Evolutionary conservation across 345 rosid species (phyloP).

Genomic region (Arabidopsis arenosa): DNA sequence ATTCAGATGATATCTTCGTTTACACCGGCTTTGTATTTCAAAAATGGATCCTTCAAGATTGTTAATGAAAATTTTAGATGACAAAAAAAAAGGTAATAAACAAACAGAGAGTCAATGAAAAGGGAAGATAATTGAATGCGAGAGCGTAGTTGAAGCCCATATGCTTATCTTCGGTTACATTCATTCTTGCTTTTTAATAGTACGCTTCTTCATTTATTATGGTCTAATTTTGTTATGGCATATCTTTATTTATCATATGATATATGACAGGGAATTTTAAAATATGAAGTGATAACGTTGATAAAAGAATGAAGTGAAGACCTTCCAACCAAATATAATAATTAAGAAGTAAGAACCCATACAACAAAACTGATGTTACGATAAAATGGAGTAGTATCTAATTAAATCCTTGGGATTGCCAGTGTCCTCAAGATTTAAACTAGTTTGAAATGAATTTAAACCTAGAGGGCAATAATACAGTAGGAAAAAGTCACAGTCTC

Average conservation of each 20-base stretch:
- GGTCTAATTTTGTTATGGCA: background rate
- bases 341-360: background rate
- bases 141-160: conserved; percentile 13
- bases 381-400: background rate
- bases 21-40: no score
- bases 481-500: background rate
- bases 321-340: background rate
- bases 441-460: background rate
- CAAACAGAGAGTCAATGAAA: conserved; percentile 2
- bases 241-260: background rate
- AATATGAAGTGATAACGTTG: background rate
- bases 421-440: background rate
- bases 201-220: conserved; percentile 6
- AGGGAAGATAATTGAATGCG: conserved; percentile 22
- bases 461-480: background rate
- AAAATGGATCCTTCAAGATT: no score
- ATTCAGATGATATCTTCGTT: no score
- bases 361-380: background rate
- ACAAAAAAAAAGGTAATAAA: background rate
- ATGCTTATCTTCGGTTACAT: background rate
- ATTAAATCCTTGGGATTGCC: background rate
- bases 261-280: background rate
- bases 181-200: conserved; percentile 3
- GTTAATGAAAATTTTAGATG: no score
- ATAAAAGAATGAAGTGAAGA: background rate